A percentile compares a stretch with the other conserved stretches of the same genome.
Evolutionary conservation across 2,329 filamentous ascomycete species (phyloP).

Genomic region (Lachnellula arida): DNA sequence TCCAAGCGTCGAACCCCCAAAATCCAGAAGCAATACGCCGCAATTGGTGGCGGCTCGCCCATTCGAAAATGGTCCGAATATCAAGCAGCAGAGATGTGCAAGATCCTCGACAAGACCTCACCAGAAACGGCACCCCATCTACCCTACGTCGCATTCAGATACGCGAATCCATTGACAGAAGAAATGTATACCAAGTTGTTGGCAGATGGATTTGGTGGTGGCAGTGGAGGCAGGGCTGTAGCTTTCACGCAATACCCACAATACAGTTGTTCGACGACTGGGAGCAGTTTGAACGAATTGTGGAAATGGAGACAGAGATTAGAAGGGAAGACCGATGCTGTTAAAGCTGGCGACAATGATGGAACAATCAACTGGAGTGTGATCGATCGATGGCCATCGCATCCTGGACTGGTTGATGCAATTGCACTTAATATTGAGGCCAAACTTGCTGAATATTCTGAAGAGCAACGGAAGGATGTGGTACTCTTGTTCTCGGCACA

Average conservation of each 20-base stretch:
- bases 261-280: constrained; percentile 96
- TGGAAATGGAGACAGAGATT: constrained; percentile 94
- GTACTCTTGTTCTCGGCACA: constrained; percentile 93
- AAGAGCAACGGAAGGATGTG: constrained; percentile 72
- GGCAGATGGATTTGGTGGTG: constrained; percentile 83
- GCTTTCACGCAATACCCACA: constrained; percentile 98
- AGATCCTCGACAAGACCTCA: constrained; percentile 83
- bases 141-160: constrained; percentile 95
- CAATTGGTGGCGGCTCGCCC: constrained; percentile 94
- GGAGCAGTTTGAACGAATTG: constrained; percentile 90
- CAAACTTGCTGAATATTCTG: constrained; percentile 77
- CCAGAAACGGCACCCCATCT: constrained; percentile 95
- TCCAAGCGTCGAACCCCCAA: constrained; percentile 86
- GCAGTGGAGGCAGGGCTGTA: constrained; percentile 86
- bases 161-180: constrained; percentile 89
- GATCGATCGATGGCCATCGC: constrained; percentile 95
- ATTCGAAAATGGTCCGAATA: constrained; percentile 98
- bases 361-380: constrained; percentile 92
- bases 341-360: constrained; percentile 37
- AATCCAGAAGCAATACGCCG: constrained; percentile 92
- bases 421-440: constrained; percentile 90
- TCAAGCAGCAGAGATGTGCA: constrained; percentile 94
- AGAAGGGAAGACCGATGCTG: constrained; percentile 62
- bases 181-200: constrained; percentile 83
- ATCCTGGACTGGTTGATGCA: constrained; percentile 82